phyloP scores from a whole-genome alignment of 176 grass and related monocot genomes.

The Musa acuminata region DNA sequence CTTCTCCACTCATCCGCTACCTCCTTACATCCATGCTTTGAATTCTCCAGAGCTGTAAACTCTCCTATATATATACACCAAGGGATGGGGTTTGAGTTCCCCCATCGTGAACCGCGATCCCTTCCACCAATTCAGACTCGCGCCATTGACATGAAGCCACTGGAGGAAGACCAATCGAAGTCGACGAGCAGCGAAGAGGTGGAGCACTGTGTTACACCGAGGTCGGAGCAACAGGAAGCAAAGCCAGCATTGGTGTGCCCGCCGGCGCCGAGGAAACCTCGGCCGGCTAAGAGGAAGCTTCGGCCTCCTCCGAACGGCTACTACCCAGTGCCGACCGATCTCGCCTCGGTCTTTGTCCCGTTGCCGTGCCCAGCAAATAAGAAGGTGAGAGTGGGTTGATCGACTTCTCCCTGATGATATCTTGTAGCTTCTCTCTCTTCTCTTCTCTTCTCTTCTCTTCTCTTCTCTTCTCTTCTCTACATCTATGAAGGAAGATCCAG shows the following conservation, averaged over 20 bases:
- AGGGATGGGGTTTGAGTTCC: conserved; percentile 46
- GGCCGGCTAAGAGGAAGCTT: conserved; percentile 38
- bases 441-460: no score
- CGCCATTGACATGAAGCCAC: neutral
- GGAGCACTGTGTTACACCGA: conserved; percentile 41
- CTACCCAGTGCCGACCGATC: conserved; percentile 47
- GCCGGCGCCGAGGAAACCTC: conserved; percentile 49
- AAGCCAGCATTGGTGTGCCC: conserved; percentile 40
- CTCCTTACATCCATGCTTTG: neutral
- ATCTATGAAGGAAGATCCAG: no score
- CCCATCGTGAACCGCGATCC: conserved; percentile 35
- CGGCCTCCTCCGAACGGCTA: conserved; percentile 24
- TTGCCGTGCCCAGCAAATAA: conserved; percentile 20
- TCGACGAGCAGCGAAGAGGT: neutral
- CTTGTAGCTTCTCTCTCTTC: no score
- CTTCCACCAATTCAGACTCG: conserved; percentile 34
- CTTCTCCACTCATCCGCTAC: neutral
- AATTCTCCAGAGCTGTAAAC: neutral
- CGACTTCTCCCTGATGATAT: no score
- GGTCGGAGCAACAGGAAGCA: conserved; percentile 15
- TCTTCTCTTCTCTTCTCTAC: no score
- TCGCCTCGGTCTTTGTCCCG: conserved; percentile 44
- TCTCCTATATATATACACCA: neutral
- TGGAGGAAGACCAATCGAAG: neutral
- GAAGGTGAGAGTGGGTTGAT: conserved; percentile 36